phyloP scores from a whole-genome alignment of 2,329 filamentous ascomycete genomes.

The Colletotrichum tamarilloi region DNA sequence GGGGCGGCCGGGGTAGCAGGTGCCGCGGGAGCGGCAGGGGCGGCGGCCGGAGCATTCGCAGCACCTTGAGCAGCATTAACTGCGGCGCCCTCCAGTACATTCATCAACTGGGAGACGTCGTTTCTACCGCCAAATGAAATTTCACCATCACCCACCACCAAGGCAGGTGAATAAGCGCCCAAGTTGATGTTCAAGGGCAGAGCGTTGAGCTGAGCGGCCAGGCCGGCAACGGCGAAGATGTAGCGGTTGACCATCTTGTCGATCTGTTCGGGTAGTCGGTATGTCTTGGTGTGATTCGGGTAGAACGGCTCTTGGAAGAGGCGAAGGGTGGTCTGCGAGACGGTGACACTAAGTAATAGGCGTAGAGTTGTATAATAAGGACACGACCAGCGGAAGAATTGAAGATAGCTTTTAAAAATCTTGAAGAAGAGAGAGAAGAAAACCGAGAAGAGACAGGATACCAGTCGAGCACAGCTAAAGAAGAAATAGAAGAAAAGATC shows the following conservation, averaged over 20 bases:
- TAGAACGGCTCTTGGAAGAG: constrained; percentile 1
- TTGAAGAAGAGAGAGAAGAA: constrained; percentile 10
- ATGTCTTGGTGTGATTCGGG: constrained; percentile 24
- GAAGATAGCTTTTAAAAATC: constrained; percentile 4
- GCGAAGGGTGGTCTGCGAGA: neutral
- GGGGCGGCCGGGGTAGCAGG: constrained; percentile 19
- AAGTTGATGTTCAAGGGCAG: constrained; percentile 49
- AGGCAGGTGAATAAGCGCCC: constrained; percentile 48
- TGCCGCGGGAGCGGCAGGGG: constrained; percentile 42
- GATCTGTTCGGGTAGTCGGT: constrained; percentile 17
- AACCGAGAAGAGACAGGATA: constrained; percentile 26
- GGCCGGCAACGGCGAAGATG: constrained; percentile 42
- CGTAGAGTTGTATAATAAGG: constrained; percentile 23
- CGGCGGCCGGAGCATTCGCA: constrained; percentile 42
- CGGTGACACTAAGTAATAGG: constrained; percentile 27
- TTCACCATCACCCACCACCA: constrained; percentile 54
- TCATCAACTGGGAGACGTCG: constrained; percentile 58
- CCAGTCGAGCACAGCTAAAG: constrained; percentile 34
- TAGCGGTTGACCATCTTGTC: constrained; percentile 39
- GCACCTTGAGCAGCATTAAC: constrained; percentile 49
- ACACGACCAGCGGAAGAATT: constrained; percentile 35
- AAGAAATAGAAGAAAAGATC: constrained; percentile 1
- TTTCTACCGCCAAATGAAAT: constrained; percentile 58
- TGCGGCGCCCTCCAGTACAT: constrained; percentile 58
- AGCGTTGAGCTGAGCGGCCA: constrained; percentile 43